phyloP scores from a whole-genome alignment of 164 flowering plant genomes.

The Cinnamomum micranthum region DNA sequence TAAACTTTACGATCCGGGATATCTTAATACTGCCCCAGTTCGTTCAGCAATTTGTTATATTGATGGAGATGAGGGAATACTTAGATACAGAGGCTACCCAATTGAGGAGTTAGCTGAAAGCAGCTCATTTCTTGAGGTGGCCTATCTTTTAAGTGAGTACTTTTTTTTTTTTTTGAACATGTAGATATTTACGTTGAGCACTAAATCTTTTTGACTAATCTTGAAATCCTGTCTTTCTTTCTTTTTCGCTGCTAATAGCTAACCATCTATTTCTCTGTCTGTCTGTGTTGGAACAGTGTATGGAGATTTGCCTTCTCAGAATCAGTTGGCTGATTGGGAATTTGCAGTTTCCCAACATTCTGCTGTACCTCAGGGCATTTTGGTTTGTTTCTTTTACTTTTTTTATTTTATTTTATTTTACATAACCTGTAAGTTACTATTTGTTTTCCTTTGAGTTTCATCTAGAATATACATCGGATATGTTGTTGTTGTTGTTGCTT shows the following conservation, averaged over 20 bases:
- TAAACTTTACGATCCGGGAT: constrained; percentile 96
- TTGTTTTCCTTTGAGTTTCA: neutral
- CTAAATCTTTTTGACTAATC: neutral
- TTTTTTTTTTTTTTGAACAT: neutral
- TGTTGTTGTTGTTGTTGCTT: too few relatives aligned
- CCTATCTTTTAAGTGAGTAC: constrained; percentile 68
- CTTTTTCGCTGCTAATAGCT: neutral
- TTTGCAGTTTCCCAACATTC: constrained; percentile 94
- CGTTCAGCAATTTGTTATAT: constrained; percentile 87
- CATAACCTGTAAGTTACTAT: neutral
- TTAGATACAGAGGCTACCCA: constrained; percentile 95
- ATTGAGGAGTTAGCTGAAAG: constrained; percentile 96
- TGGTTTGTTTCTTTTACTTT: constrained; percentile 38
- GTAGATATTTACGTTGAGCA: too few relatives aligned
- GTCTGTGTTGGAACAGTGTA: constrained; percentile 46
- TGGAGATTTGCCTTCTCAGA: constrained; percentile 85
- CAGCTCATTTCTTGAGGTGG: constrained; percentile 84
- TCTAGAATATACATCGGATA: neutral
- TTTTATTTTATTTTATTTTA: too few relatives aligned
- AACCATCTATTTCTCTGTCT: neutral
- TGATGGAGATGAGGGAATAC: constrained; percentile 97
- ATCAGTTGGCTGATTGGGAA: constrained; percentile 91
- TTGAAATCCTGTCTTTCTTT: neutral
- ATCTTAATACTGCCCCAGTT: constrained; percentile 96
- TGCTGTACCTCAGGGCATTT: constrained; percentile 95